A percentile compares a stretch with the other conserved stretches of the same genome.
These are phyloP conservation scores for Termitomyces sp. DNA, from an alignment of 768 basidiomycete genomes.

Conservation along the genomic window DNA sequence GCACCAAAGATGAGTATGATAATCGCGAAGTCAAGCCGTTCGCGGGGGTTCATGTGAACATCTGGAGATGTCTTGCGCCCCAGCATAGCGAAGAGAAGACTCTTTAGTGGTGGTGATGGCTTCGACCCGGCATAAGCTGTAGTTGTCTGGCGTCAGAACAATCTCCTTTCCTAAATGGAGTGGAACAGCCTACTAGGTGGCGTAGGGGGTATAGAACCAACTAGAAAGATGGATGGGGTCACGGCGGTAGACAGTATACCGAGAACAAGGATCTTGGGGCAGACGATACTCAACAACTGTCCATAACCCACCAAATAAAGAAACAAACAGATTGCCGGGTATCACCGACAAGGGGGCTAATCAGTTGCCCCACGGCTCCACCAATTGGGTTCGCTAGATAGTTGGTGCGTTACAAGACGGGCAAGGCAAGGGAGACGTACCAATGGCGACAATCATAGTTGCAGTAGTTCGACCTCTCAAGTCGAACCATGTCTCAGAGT, in stretches of 20 bases:
- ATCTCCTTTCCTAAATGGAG: not conserved
- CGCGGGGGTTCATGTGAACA: constrained; percentile 53
- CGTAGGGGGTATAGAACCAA: constrained; percentile 58
- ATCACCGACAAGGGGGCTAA: constrained; percentile 57
- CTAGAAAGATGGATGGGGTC: constrained; percentile 52
- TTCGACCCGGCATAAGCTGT: constrained; percentile 67
- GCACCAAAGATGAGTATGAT: constrained; percentile 56
- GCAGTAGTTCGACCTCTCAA: constrained; percentile 72
- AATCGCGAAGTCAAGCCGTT: constrained; percentile 69
- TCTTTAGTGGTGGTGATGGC: constrained; percentile 44
- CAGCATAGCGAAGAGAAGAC: constrained; percentile 50
- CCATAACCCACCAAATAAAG: not conserved
- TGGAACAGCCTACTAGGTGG: constrained; percentile 60
- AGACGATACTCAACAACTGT: not conserved
- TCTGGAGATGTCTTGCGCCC: constrained; percentile 37
- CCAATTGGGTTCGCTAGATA: constrained; percentile 67
- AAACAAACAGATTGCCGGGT: constrained; percentile 53
- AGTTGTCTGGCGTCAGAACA: constrained; percentile 7
- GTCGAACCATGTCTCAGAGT: constrained; percentile 83
- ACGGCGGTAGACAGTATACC: constrained; percentile 66
- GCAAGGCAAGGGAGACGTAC: constrained; percentile 19
- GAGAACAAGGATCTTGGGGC: constrained; percentile 57
- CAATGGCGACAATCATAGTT: constrained; percentile 53
- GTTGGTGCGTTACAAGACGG: not conserved
- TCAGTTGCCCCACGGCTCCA: constrained; percentile 64